phyloP scores from a whole-genome alignment of 2,329 filamentous ascomycete genomes.

The Ophiostoma perfectum region DNA sequence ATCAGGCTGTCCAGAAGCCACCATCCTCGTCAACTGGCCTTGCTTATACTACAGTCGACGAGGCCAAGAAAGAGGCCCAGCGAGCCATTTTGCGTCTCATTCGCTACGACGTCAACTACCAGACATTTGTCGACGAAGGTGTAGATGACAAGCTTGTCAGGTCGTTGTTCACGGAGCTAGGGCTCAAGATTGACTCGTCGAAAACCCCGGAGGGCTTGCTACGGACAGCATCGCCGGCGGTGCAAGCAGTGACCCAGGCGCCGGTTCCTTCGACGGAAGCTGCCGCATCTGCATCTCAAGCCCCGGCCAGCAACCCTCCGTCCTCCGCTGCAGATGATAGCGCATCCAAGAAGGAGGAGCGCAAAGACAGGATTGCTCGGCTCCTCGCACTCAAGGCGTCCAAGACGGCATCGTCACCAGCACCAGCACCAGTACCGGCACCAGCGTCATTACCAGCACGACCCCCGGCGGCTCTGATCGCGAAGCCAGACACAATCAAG shows the following conservation, averaged over 20 bases:
- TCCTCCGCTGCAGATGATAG: neutral
- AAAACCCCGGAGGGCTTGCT: constrained; percentile 15
- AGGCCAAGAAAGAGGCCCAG: constrained; percentile 55
- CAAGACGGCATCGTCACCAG: constrained; percentile 17
- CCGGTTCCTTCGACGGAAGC: constrained; percentile 1
- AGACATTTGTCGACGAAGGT: constrained; percentile 68
- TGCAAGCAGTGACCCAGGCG: constrained; percentile 14
- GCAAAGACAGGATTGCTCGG: constrained; percentile 71
- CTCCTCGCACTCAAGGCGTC: constrained; percentile 64
- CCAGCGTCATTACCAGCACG: neutral
- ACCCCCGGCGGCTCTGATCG: constrained; percentile 20
- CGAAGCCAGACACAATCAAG: constrained; percentile 47
- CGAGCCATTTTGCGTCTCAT: constrained; percentile 61
- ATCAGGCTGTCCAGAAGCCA: neutral
- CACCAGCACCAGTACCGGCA: neutral
- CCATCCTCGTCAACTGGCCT: neutral
- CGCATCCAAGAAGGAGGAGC: constrained; percentile 44
- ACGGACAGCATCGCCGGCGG: neutral
- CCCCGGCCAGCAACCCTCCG: neutral
- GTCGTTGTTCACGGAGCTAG: constrained; percentile 62
- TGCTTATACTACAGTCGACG: constrained; percentile 33
- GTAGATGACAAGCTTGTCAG: constrained; percentile 59
- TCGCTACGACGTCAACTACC: constrained; percentile 64
- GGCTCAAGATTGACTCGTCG: constrained; percentile 37
- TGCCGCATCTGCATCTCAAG: neutral